Percentiles rank a stretch among this genome's conserved stretches.
phyloP scores from a whole-genome alignment of 257 asterid species.

The Solanum megistacrolobum region DNA sequence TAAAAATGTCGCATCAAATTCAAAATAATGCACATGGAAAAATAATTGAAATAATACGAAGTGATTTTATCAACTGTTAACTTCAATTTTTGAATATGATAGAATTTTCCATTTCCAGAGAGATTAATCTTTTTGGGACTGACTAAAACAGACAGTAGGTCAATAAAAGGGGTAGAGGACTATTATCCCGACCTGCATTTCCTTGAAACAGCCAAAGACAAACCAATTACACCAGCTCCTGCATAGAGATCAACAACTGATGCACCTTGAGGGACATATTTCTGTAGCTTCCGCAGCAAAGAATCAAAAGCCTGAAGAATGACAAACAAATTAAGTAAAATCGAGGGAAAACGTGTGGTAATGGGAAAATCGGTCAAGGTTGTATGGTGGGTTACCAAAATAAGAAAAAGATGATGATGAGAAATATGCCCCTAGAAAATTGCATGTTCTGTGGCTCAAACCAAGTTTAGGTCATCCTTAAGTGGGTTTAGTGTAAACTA shows the following conservation, averaged over 20 bases:
- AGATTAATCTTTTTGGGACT: neutral
- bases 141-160: neutral
- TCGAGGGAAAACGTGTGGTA: neutral
- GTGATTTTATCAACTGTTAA: neutral
- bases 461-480: neutral
- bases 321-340: neutral
- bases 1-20: neutral
- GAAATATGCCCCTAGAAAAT: neutral
- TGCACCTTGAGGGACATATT: conserved; percentile 72
- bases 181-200: conserved; percentile 59
- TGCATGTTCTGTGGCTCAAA: neutral
- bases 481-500: neutral
- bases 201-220: conserved; percentile 75
- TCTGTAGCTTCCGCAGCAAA: conserved; percentile 66
- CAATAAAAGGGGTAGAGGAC: neutral
- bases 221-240: conserved; percentile 95
- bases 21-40: neutral
- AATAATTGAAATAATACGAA: neutral
- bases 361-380: neutral
- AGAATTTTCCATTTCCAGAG: neutral
- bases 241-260: conserved; percentile 93
- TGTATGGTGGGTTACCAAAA: neutral
- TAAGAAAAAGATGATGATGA: neutral
- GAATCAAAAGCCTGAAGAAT: conserved; percentile 79
- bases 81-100: neutral